These are phyloP conservation scores for Myxozyma kluyveri DNA, from an alignment of 805 yeast genomes.

Conservation along the genomic window DNA sequence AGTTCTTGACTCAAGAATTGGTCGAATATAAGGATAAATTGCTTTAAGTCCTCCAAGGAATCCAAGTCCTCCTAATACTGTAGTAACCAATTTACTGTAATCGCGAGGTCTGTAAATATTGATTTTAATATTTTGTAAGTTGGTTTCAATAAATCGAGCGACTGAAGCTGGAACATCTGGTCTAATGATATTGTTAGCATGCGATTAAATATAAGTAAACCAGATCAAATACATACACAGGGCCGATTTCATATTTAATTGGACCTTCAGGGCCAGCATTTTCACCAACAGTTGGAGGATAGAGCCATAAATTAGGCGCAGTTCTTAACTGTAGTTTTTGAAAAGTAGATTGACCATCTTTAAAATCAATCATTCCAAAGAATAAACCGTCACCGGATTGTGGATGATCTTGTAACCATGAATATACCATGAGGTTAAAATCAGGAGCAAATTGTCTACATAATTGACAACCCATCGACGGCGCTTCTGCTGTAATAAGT, in stretches of 20 bases:
- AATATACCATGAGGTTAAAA: slow-evolving; percentile 56
- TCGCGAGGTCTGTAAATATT: slow-evolving; percentile 38
- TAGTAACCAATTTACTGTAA: slow-evolving; percentile 30
- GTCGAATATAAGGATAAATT: slow-evolving; percentile 21
- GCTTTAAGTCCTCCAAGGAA: slow-evolving; percentile 5
- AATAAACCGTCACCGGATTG: slow-evolving; percentile 50
- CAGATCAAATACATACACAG: slow-evolving; percentile 28
- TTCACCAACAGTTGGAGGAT: slow-evolving; percentile 49
- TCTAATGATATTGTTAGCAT: slow-evolving; percentile 2
- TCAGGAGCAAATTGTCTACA: slow-evolving; percentile 72
- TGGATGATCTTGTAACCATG: slow-evolving; percentile 63
- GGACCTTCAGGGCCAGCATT: slow-evolving; percentile 38
- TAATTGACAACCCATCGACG: slow-evolving; percentile 70
- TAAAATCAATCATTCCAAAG: slow-evolving; percentile 74
- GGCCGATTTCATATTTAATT: slow-evolving; percentile 22
- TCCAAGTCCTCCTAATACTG: slow-evolving; percentile 12
- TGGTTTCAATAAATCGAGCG: slow-evolving; percentile 17
- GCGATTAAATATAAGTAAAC: neutral
- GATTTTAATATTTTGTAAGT: slow-evolving; percentile 24
- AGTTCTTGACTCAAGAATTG: slow-evolving; percentile 25
- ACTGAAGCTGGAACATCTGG: slow-evolving; percentile 17
- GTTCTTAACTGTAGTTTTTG: slow-evolving; percentile 54
- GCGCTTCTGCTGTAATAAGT: slow-evolving; percentile 69
- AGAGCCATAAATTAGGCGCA: slow-evolving; percentile 75
- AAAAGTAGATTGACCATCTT: slow-evolving; percentile 54